Conservation (phyloP, 805 yeast species). For the Candida pseudoglaebosa region DNA sequence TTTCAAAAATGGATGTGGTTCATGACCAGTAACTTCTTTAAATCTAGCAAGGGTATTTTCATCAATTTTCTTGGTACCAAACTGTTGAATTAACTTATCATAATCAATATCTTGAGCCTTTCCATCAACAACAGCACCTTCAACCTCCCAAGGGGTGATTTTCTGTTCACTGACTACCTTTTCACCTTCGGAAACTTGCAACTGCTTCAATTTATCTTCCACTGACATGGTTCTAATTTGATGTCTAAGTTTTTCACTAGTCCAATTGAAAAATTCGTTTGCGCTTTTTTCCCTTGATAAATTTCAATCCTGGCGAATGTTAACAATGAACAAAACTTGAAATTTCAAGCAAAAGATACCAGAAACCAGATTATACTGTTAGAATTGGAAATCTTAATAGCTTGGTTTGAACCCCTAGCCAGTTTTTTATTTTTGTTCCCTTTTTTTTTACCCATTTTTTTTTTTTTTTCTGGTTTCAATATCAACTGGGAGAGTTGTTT, state of each 20-base stretch:
- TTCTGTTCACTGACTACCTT: slow-evolving; percentile 27
- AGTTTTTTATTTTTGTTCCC: too few species aligned
- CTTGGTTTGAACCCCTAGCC: too few species aligned
- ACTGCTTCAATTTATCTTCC: slow-evolving; percentile 14
- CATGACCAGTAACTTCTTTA: slow-evolving; percentile 76
- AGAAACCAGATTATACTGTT: too few species aligned
- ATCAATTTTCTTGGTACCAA: slow-evolving; percentile 76
- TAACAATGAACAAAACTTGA: too few species aligned
- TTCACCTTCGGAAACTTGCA: slow-evolving; percentile 7
- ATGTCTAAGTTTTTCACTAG: too few species aligned
- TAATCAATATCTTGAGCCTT: slow-evolving; percentile 88
- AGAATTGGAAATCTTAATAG: too few species aligned
- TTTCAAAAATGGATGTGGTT: slow-evolving; percentile 85
- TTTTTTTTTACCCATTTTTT: too few species aligned
- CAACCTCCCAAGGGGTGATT: slow-evolving; percentile 97
- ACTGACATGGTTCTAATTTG: slow-evolving; percentile 11
- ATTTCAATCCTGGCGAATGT: too few species aligned
- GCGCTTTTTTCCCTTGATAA: too few species aligned
- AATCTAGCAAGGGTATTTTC: slow-evolving; percentile 73
- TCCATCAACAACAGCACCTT: slow-evolving; percentile 97
- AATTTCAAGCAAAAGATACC: too few species aligned
- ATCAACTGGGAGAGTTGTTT: too few species aligned
- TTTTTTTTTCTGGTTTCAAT: too few species aligned
- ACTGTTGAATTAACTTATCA: slow-evolving; percentile 77
- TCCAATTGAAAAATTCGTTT: not conserved